Evolutionary conservation across 2,329 filamentous ascomycete species (phyloP).

Genomic region (Calonectria hawksworthii): DNA sequence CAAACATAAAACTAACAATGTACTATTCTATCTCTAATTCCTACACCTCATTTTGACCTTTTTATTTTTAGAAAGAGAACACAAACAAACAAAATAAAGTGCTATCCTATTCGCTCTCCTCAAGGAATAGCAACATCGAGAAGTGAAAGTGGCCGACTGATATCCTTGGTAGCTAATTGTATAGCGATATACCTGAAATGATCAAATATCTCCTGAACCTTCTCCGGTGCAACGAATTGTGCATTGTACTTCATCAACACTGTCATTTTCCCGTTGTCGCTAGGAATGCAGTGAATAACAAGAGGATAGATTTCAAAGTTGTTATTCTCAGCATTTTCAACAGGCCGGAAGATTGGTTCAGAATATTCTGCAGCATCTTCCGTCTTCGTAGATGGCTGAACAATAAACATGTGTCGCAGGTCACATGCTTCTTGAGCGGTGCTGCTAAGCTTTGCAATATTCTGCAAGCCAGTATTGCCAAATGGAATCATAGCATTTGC

Average conservation of each 20-base stretch:
- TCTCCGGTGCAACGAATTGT: not conserved
- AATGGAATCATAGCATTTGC: not conserved
- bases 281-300: not conserved
- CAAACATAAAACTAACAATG: not conserved
- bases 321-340: not conserved
- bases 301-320: conserved; percentile 10
- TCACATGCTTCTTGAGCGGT: not conserved
- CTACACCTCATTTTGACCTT: not conserved
- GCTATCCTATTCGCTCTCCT: not conserved
- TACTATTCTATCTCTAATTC: not conserved
- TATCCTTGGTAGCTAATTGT: not conserved
- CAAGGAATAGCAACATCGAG: not conserved
- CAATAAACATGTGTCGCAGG: not conserved
- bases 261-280: not conserved
- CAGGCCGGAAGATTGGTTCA: not conserved
- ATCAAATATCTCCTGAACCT: not conserved
- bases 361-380: not conserved
- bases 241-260: not conserved
- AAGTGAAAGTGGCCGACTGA: not conserved
- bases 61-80: no score
- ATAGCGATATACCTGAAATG: conserved; percentile 3
- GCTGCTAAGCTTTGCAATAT: conserved; percentile 6
- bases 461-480: conserved; percentile 10
- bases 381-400: not conserved
- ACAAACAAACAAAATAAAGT: not conserved